A percentile compares a stretch with the other conserved stretches of the same genome.
Conservation (phyloP, 2,329 filamentous ascomycete species). For the Sphaerulina vaccinii region DNA sequence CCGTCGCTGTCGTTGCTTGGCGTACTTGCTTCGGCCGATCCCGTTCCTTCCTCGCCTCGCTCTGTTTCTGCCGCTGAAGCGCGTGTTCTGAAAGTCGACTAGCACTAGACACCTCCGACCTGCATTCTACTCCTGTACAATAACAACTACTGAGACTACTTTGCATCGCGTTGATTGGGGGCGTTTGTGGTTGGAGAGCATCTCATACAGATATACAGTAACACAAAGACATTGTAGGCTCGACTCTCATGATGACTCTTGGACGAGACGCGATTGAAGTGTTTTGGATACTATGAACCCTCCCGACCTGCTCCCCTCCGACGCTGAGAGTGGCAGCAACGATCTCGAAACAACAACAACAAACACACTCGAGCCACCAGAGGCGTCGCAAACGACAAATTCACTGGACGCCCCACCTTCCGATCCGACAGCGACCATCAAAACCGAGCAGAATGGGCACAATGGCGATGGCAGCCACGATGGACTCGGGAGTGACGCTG, state of each 20-base stretch:
- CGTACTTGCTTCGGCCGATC: neutral
- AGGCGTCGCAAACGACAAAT: neutral
- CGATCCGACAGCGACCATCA: constrained; percentile 10
- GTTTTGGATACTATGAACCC: constrained; percentile 19
- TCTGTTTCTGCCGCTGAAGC: too few relatives aligned
- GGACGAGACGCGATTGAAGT: constrained; percentile 18
- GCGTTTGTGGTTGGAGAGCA: neutral
- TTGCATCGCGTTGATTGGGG: neutral
- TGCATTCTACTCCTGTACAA: neutral
- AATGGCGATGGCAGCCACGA: constrained; percentile 3
- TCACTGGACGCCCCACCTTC: constrained; percentile 11
- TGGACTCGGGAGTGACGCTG: constrained; percentile 6
- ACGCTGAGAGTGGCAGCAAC: constrained; percentile 7
- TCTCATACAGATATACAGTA: neutral
- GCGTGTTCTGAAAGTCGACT: neutral
- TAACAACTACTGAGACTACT: neutral
- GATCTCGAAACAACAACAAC: neutral
- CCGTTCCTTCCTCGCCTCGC: neutral
- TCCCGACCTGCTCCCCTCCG: constrained; percentile 18
- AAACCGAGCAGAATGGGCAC: constrained; percentile 13
- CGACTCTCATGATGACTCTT: constrained; percentile 16
- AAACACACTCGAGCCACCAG: neutral
- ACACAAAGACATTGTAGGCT: constrained; percentile 6
- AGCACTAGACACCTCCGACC: neutral
- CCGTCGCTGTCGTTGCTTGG: neutral